Base-by-base conservation (phyloP, 1,284 basidiomycete genomes). In the Prillingera fragicola region DNA sequence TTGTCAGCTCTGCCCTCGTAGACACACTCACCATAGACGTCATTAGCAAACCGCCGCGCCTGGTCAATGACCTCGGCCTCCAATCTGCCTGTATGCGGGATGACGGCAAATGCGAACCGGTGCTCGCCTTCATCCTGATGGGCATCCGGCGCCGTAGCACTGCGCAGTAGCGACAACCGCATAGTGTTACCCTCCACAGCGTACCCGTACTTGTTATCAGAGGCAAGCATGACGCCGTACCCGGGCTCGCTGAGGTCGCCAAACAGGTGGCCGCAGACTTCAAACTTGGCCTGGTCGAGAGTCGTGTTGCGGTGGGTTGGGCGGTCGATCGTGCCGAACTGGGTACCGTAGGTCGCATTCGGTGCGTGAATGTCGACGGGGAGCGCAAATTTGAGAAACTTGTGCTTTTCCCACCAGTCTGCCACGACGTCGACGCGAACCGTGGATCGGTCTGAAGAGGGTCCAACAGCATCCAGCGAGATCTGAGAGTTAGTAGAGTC, bases 281-380 rank as follows among this genome's bases (percentile, higher is more conserved):
- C 84, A 55, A 86, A 85, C 58, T 68, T 63, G 9, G 71, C 70
- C 5, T 60, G 59, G 42, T 74, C 73, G 80, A 84, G 86, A 0
- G 81, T 84, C 3, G 91, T 96, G 62, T 96, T 96, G 71, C 89
- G 86, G 70, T 92, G 85, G 2, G 91, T 96, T 0, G 92, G 86
- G 37, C 91, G 77, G 58, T 87, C 82, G n/a, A 92, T 79, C 59
- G 81, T 80, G 2, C 94, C 94, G 55, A 94, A 96, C 56, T 91
- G 91, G 2, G 87, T 89, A 68, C 97, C 92, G 67, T 91, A 96
- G 1, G 82, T 89, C 0, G 91, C 92, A 42, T 79, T 77, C 40
- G 85, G 82, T 57, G 78, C 83, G 50, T 84, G 83, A 40, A 97
- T 87, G 55, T 86, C 77, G 33, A 95, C 76, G 0, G 92, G 94